Conservation (phyloP, 2,329 filamentous ascomycete species). For the Penicillium sp. region DNA sequence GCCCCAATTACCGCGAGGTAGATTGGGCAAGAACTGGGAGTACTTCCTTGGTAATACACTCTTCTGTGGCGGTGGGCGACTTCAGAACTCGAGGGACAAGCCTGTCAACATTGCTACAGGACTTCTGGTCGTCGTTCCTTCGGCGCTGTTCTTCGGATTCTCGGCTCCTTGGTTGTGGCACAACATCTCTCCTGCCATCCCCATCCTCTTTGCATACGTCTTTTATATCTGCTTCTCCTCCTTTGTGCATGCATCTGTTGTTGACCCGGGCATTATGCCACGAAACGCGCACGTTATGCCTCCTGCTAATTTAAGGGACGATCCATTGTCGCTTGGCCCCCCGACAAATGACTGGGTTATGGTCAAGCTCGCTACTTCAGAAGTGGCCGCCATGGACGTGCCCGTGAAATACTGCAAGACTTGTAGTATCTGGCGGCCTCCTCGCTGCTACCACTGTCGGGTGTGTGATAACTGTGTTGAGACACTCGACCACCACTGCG, state of each 20-base stretch:
- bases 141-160: conserved; percentile 76
- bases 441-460: conserved; percentile 91
- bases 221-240: conserved; percentile 88
- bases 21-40: conserved; percentile 71
- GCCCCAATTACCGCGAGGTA: conserved; percentile 29
- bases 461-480: conserved; percentile 97
- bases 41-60: conserved; percentile 92
- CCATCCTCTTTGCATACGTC: conserved; percentile 85
- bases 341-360: conserved; percentile 91
- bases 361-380: conserved; percentile 71
- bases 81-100: conserved; percentile 80
- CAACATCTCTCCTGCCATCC: conserved; percentile 80
- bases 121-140: conserved; percentile 71
- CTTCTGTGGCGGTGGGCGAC: conserved; percentile 78
- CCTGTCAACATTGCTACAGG: conserved; percentile 88
- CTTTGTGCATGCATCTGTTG: conserved; percentile 85
- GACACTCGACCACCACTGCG: conserved; percentile 95
- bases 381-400: conserved; percentile 88
- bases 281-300: conserved; percentile 88
- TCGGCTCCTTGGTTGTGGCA: conserved; percentile 81
- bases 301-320: conserved; percentile 67
- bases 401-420: conserved; percentile 98
- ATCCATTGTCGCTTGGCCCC: conserved; percentile 75
- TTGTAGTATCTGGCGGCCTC: conserved; percentile 95
- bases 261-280: conserved; percentile 89